A percentile compares a stretch with the other conserved stretches of the same genome.
These are phyloP conservation scores for Nitzschia sp. DNA, from an alignment of 108 stramenopile species.

Conservation along the genomic window DNA sequence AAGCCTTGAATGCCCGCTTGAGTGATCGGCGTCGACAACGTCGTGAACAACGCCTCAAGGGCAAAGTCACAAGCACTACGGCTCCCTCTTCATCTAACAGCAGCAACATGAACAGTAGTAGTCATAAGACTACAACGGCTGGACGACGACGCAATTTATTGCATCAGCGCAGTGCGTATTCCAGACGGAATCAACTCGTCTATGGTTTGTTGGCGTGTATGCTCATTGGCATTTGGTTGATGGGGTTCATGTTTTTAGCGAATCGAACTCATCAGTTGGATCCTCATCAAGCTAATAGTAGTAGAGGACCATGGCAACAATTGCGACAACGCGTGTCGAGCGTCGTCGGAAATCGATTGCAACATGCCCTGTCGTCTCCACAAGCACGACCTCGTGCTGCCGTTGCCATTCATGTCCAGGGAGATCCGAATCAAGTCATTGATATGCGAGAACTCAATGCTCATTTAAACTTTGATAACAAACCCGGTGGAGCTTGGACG, in stretches of 20 bases:
- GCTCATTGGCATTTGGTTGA: slow-evolving; percentile 13
- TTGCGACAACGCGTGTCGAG: background rate
- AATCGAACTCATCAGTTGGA: slow-evolving; percentile 1
- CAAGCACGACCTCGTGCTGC: background rate
- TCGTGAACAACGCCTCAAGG: slow-evolving; percentile 15
- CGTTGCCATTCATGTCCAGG: background rate
- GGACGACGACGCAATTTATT: background rate
- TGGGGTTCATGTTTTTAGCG: slow-evolving; percentile 16
- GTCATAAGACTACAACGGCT: background rate
- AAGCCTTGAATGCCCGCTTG: slow-evolving; percentile 28
- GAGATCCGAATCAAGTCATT: slow-evolving; percentile 34
- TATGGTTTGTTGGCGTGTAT: slow-evolving; percentile 1
- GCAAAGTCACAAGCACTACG: background rate
- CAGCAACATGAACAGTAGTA: background rate
- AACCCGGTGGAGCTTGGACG: slow-evolving; percentile 59
- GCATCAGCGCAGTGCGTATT: background rate
- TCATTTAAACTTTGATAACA: slow-evolving; percentile 52
- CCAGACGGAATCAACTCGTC: background rate
- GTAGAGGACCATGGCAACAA: slow-evolving; percentile 1
- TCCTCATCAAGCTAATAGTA: background rate
- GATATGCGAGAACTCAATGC: slow-evolving; percentile 57
- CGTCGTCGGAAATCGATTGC: background rate
- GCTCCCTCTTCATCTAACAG: background rate
- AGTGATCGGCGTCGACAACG: slow-evolving; percentile 26
- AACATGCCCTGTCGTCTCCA: background rate